phyloP scores from a whole-genome alignment of 371 early-diverging fungal genomes.

The Mucor plumbeus region DNA sequence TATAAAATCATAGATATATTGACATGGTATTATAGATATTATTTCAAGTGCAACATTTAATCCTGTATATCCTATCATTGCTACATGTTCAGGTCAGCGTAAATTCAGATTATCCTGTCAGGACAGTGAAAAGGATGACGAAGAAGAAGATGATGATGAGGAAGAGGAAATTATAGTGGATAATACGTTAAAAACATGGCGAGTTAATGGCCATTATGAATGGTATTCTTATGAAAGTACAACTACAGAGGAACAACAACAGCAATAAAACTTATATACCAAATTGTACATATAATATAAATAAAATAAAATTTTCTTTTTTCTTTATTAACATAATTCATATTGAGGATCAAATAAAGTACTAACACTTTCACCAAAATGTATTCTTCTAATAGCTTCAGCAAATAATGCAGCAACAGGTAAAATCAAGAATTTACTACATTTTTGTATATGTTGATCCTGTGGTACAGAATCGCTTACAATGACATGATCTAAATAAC shows the following conservation, averaged over 20 bases:
- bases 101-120: slow-evolving; percentile 40
- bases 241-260: neutral
- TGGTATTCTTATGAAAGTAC: slow-evolving; percentile 32
- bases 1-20: neutral
- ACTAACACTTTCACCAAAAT: slow-evolving; percentile 93
- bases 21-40: slow-evolving; percentile 46
- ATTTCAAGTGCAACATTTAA: slow-evolving; percentile 61
- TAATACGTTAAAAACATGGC: slow-evolving; percentile 56
- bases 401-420: slow-evolving; percentile 89
- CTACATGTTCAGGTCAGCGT: slow-evolving; percentile 71
- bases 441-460: slow-evolving; percentile 68
- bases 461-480: slow-evolving; percentile 94
- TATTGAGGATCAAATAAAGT: slow-evolving; percentile 74
- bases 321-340: slow-evolving; percentile 30
- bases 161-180: slow-evolving; percentile 33
- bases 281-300: neutral
- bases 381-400: slow-evolving; percentile 94
- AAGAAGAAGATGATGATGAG: neutral
- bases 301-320: neutral
- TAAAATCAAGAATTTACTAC: slow-evolving; percentile 78
- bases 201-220: slow-evolving; percentile 49
- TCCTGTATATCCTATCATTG: slow-evolving; percentile 63
- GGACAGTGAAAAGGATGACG: slow-evolving; percentile 14
- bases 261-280: neutral
- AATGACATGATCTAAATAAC: slow-evolving; percentile 76